phyloP scores from a whole-genome alignment of 139 green algal species.

The Auxenochlorella pyrenoidosa region DNA sequence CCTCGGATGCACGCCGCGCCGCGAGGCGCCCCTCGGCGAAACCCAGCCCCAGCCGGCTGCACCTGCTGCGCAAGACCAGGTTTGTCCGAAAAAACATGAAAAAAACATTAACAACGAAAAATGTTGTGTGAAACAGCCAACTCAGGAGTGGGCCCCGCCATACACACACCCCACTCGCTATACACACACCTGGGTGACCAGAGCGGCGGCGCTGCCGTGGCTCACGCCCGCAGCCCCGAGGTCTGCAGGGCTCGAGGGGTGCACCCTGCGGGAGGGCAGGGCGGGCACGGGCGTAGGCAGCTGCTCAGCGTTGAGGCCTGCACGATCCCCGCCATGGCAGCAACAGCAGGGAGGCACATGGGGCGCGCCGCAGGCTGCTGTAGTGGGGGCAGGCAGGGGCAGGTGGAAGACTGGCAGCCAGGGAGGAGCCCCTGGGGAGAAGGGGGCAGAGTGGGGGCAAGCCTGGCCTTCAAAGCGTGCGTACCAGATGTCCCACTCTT shows the following conservation, averaged over 20 bases:
- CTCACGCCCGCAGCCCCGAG: constrained; percentile 50
- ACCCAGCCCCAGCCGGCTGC: no score
- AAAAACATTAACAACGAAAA: no score
- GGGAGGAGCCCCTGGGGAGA: neutral
- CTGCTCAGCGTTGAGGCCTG: neutral
- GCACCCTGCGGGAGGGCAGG: constrained; percentile 19
- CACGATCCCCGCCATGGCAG: neutral
- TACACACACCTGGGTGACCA: constrained; percentile 52
- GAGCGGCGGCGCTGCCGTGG: constrained; percentile 48
- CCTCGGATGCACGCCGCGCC: no score
- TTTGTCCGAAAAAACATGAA: no score
- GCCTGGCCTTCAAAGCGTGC: neutral
- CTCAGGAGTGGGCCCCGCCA: no score
- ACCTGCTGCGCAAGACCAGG: no score
- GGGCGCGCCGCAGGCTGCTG: neutral
- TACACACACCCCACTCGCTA: no score
- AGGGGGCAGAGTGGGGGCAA: no score
- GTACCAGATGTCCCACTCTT: constrained; percentile 76
- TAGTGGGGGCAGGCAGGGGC: no score
- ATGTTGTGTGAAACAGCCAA: no score
- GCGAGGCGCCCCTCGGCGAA: no score
- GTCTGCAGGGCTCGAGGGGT: constrained; percentile 12
- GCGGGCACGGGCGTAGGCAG: neutral
- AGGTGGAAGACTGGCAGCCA: no score
- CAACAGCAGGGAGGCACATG: neutral